These are phyloP conservation scores for Pseudonitzschia delicatissima DNA, from an alignment of 108 stramenopile species.

Conservation along the genomic window DNA sequence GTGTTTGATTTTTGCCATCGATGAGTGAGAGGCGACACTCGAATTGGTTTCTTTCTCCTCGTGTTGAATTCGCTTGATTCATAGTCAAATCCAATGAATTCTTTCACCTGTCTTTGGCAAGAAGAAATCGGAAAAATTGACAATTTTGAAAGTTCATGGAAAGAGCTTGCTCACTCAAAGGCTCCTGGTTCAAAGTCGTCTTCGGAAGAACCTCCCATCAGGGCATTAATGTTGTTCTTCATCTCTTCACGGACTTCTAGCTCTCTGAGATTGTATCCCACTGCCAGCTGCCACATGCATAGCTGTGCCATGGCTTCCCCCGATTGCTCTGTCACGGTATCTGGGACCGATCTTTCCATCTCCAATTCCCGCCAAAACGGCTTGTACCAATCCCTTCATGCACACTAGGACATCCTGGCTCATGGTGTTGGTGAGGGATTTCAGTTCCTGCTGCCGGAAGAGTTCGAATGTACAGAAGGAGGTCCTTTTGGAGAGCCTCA, in stretches of 20 bases:
- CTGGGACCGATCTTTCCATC: slow-evolving; percentile 59
- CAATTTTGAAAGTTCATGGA: background rate
- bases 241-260: slow-evolving; percentile 89
- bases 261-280: slow-evolving; percentile 92
- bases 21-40: too few relatives aligned
- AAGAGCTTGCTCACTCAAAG: slow-evolving; percentile 16
- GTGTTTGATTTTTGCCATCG: too few relatives aligned
- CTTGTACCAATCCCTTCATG: slow-evolving; percentile 92
- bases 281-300: slow-evolving; percentile 98
- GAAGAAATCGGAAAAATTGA: too few relatives aligned
- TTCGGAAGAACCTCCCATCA: slow-evolving; percentile 1
- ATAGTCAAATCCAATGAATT: too few relatives aligned
- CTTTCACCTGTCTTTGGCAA: too few relatives aligned
- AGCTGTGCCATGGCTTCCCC: slow-evolving; percentile 92
- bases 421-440: slow-evolving; percentile 77
- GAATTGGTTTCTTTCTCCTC: too few relatives aligned
- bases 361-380: slow-evolving; percentile 72
- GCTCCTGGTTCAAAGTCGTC: slow-evolving; percentile 24
- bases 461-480: slow-evolving; percentile 89
- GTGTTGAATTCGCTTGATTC: too few relatives aligned
- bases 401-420: slow-evolving; percentile 90
- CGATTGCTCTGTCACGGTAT: slow-evolving; percentile 89
- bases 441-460: slow-evolving; percentile 83
- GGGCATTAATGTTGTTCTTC: slow-evolving; percentile 36
- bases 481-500: slow-evolving; percentile 81